phyloP scores from a whole-genome alignment of 176 grass and related monocot genomes.

The Cenchrus fungigraminus region DNA sequence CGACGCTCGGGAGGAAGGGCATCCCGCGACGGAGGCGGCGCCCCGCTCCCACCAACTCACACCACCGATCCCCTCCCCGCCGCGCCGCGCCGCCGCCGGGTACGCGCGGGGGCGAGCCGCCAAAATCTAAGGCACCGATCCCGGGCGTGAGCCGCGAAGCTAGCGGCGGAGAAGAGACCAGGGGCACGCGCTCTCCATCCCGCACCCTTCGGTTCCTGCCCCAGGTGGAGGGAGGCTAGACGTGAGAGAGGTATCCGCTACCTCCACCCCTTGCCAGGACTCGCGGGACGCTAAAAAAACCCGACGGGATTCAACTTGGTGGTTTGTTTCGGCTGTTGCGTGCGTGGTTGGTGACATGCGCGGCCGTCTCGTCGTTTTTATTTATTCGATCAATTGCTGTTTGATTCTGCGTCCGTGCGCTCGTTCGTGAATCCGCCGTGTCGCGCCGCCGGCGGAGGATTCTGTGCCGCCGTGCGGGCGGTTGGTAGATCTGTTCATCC shows the following conservation, averaged over 20 bases:
- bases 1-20: slow-evolving; percentile 22
- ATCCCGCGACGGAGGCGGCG: slow-evolving; percentile 30
- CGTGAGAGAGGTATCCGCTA: slow-evolving; percentile 45
- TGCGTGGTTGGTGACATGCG: slow-evolving; percentile 24
- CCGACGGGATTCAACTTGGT: slow-evolving; percentile 35
- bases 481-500: slow-evolving; percentile 64
- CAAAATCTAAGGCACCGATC: slow-evolving; percentile 13
- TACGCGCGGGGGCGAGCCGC: slow-evolving; percentile 1
- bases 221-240: slow-evolving; percentile 30
- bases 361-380: slow-evolving; percentile 25
- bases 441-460: slow-evolving; percentile 31
- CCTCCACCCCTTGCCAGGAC: slow-evolving; percentile 24
- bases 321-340: slow-evolving; percentile 19
- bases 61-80: background rate
- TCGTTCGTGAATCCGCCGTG: slow-evolving; percentile 36
- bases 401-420: slow-evolving; percentile 30
- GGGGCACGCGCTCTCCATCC: background rate
- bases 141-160: slow-evolving; percentile 14
- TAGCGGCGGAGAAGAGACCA: slow-evolving; percentile 12
- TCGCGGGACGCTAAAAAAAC: slow-evolving; percentile 14
- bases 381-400: slow-evolving; percentile 34
- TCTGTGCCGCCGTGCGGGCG: slow-evolving; percentile 38
- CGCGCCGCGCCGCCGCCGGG: slow-evolving; percentile 25
- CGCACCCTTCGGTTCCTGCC: slow-evolving; percentile 25
- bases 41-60: slow-evolving; percentile 21